These are phyloP conservation scores for Forsythia suspensa DNA, from an alignment of 257 asterid species.

Conservation along the genomic window DNA sequence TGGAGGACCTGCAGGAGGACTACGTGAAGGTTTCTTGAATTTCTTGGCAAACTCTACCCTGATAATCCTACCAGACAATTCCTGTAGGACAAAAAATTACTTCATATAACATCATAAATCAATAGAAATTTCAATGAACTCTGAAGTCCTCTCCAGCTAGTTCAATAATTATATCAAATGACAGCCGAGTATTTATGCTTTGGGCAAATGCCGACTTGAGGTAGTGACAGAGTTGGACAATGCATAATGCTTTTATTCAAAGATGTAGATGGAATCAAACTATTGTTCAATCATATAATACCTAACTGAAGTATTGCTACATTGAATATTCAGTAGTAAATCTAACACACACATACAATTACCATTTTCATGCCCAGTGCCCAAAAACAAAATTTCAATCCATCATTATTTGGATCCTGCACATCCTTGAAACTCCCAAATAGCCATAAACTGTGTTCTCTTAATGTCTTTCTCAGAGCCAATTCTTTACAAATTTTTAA, in stretches of 20 bases:
- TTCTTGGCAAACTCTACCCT: constrained; percentile 67
- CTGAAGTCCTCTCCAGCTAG: not conserved
- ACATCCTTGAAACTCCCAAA: not conserved
- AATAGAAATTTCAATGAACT: not conserved
- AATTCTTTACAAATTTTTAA: constrained; percentile 3
- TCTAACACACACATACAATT: not conserved
- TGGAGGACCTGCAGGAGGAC: constrained; percentile 38
- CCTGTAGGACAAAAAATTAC: constrained; percentile 46
- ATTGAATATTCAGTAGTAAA: not conserved
- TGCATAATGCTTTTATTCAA: too few species aligned
- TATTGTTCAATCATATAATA: not conserved
- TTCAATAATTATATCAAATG: not conserved
- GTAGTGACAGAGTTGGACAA: not conserved
- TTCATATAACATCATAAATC: constrained; percentile 12
- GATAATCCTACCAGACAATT: constrained; percentile 69
- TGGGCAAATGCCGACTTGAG: not conserved
- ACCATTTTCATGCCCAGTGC: not conserved
- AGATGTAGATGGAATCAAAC: not conserved
- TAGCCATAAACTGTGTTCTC: not conserved
- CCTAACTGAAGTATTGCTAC: not conserved
- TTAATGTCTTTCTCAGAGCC: not conserved
- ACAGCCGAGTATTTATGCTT: not conserved
- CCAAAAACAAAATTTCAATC: not conserved
- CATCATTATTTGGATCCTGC: not conserved
- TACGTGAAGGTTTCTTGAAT: constrained; percentile 65